Evolutionary conservation across 768 basidiomycete genomes (phyloP), one percentile per base, ranked within the genome.

Genomic region (Lactarius sanguifluus): DNA sequence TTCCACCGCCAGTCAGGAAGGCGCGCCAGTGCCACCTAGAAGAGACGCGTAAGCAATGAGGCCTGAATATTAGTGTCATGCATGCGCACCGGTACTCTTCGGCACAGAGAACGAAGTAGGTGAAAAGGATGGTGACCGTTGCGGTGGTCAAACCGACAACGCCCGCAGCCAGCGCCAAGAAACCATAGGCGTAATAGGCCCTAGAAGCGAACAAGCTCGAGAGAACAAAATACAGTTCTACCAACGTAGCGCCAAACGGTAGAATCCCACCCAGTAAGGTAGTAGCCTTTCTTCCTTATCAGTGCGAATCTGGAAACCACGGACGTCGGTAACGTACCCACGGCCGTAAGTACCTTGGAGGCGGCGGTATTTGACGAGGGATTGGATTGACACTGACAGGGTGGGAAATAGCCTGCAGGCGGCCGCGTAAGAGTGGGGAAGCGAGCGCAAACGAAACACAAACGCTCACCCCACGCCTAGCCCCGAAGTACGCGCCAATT

Each of bases 111-210:
- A 86, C 81, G 78, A 98, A 97, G 78, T 98, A 95, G 3, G 89
- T 88, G 75, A 92, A 92, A 18, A 92, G 81, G 69, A 98, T 92
- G 5, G 92, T 86, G 45, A 94, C 91, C 0, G 95, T 96, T 3
- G 94, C 96, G 0, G 94, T 90, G 20, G 94, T 97, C 36, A 98
- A 79, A 58, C 83, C 83, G 34, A 95, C 91, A 36, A 97, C 86
- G 16, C 84, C 83, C 59, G 90, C 90, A 0, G 94, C 95, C 62
- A 98, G 79, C 32, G 94, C 91, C 54, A 98, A 78, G 80, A 98
- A 98, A 18, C 96, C 96, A 74, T 97, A 98, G 13, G 96, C 96
- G 75, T 97, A 98, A 78, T 95, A 96, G 55, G 90, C 91, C 40
- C 92, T 85, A 13, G 93, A 90, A 28, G 95, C 95, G 72, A 97